Conservation (phyloP, 164 flowering plant genomes). For the Houttuynia cordata region DNA sequence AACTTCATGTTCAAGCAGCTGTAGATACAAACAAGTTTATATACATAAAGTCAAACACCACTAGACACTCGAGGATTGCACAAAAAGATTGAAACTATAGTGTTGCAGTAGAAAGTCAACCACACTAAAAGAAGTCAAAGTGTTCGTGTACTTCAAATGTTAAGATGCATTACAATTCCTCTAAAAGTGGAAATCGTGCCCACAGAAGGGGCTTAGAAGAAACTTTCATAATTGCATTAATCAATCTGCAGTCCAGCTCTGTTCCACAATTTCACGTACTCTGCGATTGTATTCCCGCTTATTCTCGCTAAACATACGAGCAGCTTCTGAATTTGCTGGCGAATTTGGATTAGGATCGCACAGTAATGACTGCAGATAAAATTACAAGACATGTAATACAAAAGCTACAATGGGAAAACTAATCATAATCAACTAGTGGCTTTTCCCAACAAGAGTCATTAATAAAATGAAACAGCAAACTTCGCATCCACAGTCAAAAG, state of each 20-base stretch:
- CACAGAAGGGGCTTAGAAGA: background rate
- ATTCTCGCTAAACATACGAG: conserved; percentile 71
- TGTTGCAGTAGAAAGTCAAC: background rate
- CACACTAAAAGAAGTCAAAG: background rate
- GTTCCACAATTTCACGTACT: conserved; percentile 75
- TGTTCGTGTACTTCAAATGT: background rate
- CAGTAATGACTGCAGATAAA: conserved; percentile 51
- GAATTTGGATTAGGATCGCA: conserved; percentile 87
- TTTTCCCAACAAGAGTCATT: too few relatives aligned
- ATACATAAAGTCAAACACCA: background rate
- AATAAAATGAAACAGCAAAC: too few relatives aligned
- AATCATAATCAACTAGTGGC: too few relatives aligned
- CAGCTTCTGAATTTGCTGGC: conserved; percentile 89
- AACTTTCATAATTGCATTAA: conserved; percentile 1
- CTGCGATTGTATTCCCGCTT: conserved; percentile 71
- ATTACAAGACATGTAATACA: background rate
- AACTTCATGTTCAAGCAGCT: background rate
- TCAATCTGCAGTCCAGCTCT: conserved; percentile 86
- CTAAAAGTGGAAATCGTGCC: background rate
- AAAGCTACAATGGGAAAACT: too few relatives aligned
- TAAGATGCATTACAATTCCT: background rate
- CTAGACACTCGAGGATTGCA: background rate
- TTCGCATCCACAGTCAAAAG: too few relatives aligned
- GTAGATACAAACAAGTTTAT: too few relatives aligned
- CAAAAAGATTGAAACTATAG: background rate